These are phyloP conservation scores for Hippophae rhamnoides DNA, from an alignment of 306 rosid genomes.

Conservation along the genomic window DNA sequence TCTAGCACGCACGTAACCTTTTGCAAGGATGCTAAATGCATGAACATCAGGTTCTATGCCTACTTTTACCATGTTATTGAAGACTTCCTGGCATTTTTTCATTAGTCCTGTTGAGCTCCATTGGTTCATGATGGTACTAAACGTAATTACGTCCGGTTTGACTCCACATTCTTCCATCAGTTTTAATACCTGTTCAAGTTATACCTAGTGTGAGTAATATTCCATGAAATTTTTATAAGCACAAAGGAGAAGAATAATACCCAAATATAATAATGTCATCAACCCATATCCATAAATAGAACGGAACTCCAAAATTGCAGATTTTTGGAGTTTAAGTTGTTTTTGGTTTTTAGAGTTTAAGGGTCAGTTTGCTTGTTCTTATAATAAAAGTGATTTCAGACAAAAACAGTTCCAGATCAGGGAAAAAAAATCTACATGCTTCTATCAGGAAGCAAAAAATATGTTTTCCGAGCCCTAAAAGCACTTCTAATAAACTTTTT, in stretches of 20 bases:
- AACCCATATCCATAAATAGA: too few species aligned
- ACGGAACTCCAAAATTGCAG: too few species aligned
- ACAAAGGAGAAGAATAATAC: neutral
- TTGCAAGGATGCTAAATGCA: constrained; percentile 81
- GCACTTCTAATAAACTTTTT: too few species aligned
- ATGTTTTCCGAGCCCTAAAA: too few species aligned
- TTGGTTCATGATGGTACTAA: constrained; percentile 90
- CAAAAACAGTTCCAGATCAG: too few species aligned
- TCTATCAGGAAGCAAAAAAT: too few species aligned
- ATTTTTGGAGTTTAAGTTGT: too few species aligned
- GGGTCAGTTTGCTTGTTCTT: too few species aligned
- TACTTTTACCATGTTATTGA: constrained; percentile 69
- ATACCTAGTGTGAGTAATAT: constrained; percentile 11
- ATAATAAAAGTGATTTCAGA: too few species aligned
- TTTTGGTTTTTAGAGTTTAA: too few species aligned
- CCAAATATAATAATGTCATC: too few species aligned
- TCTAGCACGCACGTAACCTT: constrained; percentile 81
- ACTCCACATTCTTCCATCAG: constrained; percentile 86
- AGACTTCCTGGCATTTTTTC: constrained; percentile 73
- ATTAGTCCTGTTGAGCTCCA: constrained; percentile 89
- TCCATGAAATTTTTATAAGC: neutral
- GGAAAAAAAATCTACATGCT: too few species aligned
- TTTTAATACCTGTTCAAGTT: constrained; percentile 65
- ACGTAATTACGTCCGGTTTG: constrained; percentile 87
- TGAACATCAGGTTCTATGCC: constrained; percentile 79